These are phyloP conservation scores for Pelagophyceae sp. DNA, from an alignment of 352 stramenopile genomes.

Conservation along the genomic window DNA sequence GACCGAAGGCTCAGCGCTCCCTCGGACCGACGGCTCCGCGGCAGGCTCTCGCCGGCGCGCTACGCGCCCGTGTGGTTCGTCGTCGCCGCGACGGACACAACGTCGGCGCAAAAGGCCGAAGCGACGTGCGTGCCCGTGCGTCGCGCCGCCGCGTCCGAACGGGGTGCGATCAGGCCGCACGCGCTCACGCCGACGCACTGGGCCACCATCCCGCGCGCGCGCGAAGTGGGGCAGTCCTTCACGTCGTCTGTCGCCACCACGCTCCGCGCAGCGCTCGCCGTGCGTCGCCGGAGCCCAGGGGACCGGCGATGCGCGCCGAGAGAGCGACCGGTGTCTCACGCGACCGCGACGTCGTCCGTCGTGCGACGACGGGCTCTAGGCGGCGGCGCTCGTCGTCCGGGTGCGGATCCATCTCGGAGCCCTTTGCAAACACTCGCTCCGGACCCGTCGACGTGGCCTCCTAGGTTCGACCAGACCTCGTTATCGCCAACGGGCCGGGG, in stretches of 20 bases:
- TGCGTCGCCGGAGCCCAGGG: no score
- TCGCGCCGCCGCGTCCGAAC: no score
- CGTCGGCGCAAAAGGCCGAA: slow-evolving; percentile 39
- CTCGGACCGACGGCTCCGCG: no score
- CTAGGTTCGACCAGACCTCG: slow-evolving; percentile 58
- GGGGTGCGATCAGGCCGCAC: not conserved
- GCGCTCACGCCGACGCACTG: slow-evolving; percentile 23
- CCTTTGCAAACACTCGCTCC: no score
- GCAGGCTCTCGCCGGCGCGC: slow-evolving; percentile 47
- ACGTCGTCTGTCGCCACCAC: slow-evolving; percentile 63
- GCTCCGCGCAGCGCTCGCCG: slow-evolving; percentile 34
- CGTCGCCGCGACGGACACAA: slow-evolving; percentile 67
- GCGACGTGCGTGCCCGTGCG: slow-evolving; percentile 34
- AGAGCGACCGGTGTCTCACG: no score
- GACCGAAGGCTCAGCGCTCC: no score
- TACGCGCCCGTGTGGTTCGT: slow-evolving; percentile 68
- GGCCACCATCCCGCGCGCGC: slow-evolving; percentile 63
- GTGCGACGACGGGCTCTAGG: slow-evolving; percentile 32
- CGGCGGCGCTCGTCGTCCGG: slow-evolving; percentile 54
- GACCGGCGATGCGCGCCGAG: no score
- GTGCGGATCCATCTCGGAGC: no score
- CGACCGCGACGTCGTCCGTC: not conserved
- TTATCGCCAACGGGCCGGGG: slow-evolving; percentile 72
- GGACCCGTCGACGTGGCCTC: no score
- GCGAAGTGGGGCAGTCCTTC: slow-evolving; percentile 74